Evolutionary conservation across 139 green algal genomes (phyloP).

Genomic region (Coccomyxa sp.): DNA sequence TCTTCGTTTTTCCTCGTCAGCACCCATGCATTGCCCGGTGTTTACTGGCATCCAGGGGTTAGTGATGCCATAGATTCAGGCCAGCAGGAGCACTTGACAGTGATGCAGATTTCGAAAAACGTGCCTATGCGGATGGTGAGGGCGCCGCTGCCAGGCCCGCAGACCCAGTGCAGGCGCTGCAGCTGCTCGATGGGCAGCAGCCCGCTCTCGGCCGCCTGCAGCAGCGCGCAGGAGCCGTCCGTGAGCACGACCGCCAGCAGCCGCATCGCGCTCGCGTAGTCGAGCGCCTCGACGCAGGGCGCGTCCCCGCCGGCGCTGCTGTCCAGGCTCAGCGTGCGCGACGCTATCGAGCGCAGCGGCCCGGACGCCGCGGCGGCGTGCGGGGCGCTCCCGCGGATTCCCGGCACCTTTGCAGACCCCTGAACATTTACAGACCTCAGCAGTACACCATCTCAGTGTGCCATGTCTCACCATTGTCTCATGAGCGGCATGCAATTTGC

Average conservation of each 20-base stretch:
- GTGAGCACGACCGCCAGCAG: conserved; percentile 39
- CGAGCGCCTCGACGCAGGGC: conserved; percentile 15
- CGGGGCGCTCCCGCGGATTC: neutral
- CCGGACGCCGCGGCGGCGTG: too few species aligned
- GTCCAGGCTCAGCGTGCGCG: neutral
- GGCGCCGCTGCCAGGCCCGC: conserved; percentile 17
- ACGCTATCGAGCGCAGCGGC: neutral
- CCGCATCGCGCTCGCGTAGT: conserved; percentile 23
- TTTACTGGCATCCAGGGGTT: too few species aligned
- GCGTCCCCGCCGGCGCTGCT: neutral
- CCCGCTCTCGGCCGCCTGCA: conserved; percentile 18
- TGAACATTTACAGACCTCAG: neutral
- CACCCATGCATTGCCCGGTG: too few species aligned
- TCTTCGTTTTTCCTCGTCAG: too few species aligned
- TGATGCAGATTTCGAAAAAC: too few species aligned
- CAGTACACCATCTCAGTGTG: neutral
- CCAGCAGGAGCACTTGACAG: too few species aligned
- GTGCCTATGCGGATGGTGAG: conserved; percentile 6
- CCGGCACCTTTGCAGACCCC: neutral
- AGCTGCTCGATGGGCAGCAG: conserved; percentile 30
- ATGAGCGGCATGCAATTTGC: neutral
- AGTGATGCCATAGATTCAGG: too few species aligned
- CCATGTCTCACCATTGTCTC: neutral
- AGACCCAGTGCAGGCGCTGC: conserved; percentile 24
- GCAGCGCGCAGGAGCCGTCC: conserved; percentile 36